A percentile compares a stretch with the other conserved stretches of the same genome.
phyloP scores from a whole-genome alignment of 2,329 filamentous ascomycete genomes.

The Aspergillus fijiensis region DNA sequence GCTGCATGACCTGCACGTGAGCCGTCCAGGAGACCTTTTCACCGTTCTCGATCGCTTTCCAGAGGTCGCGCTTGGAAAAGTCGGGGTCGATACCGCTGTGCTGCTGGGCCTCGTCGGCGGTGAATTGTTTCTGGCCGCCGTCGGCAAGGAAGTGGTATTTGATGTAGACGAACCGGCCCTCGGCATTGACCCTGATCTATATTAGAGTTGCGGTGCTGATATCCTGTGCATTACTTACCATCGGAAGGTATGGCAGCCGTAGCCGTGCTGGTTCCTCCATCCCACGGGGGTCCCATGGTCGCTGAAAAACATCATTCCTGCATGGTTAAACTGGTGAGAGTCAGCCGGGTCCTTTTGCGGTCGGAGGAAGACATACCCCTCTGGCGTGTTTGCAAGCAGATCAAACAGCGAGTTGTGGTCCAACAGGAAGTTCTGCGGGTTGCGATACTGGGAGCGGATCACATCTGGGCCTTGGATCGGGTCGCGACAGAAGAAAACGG shows the following conservation, averaged over 20 bases:
- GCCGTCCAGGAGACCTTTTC: conserved; percentile 47
- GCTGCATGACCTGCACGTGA: conserved; percentile 48
- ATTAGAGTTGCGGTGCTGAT: conserved; percentile 1
- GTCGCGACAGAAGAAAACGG: conserved; percentile 52
- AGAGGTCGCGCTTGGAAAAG: conserved; percentile 51
- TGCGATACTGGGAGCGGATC: conserved; percentile 49
- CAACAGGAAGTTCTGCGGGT: conserved; percentile 51
- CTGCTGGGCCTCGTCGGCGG: conserved; percentile 45
- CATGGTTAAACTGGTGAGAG: conserved; percentile 43
- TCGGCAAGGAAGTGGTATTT: conserved; percentile 53
- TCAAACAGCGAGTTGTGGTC: conserved; percentile 53
- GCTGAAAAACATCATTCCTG: conserved; percentile 52
- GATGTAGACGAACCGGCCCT: conserved; percentile 53
- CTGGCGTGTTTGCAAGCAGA: conserved; percentile 50
- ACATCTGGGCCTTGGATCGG: conserved; percentile 50
- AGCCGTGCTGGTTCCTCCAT: conserved; percentile 46
- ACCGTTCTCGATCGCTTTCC: conserved; percentile 45
- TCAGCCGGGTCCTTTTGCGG: not conserved
- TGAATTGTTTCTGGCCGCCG: conserved; percentile 51
- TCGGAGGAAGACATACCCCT: conserved; percentile 26
- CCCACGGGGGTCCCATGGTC: conserved; percentile 52
- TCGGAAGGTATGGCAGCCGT: conserved; percentile 51
- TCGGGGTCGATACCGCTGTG: conserved; percentile 53
- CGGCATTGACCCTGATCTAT: conserved; percentile 42
- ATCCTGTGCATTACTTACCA: conserved; percentile 26